Conservation (phyloP, 1,139 yeast genomes). For the Arxiozyma slooffiae region DNA sequence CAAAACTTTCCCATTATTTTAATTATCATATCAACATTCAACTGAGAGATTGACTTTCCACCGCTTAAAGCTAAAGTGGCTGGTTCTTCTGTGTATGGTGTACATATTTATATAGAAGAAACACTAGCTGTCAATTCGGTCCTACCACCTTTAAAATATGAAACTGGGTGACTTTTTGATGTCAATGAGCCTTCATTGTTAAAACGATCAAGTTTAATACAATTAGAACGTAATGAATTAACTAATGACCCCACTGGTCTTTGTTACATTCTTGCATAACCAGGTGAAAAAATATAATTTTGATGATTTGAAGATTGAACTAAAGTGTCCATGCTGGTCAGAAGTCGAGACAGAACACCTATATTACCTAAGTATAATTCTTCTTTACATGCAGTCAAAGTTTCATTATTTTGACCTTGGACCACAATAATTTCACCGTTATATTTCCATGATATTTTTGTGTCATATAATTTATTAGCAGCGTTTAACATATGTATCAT, state of each 20-base stretch:
- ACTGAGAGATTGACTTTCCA: slow-evolving; percentile 92
- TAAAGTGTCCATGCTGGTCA: slow-evolving; percentile 82
- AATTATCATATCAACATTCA: slow-evolving; percentile 94
- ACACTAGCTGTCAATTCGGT: slow-evolving; percentile 93
- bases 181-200: slow-evolving; percentile 79
- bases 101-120: slow-evolving; percentile 92
- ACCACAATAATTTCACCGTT: slow-evolving; percentile 84
- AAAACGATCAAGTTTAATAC: slow-evolving; percentile 61
- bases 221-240: slow-evolving; percentile 76
- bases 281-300: slow-evolving; percentile 60
- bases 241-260: slow-evolving; percentile 96
- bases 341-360: slow-evolving; percentile 93
- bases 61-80: slow-evolving; percentile 85
- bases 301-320: slow-evolving; percentile 42
- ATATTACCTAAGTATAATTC: slow-evolving; percentile 90
- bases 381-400: slow-evolving; percentile 46
- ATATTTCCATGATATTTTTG: slow-evolving; percentile 66
- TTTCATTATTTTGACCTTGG: slow-evolving; percentile 75
- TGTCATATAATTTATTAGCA: slow-evolving; percentile 68
- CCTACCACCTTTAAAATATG: slow-evolving; percentile 76
- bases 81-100: slow-evolving; percentile 87
- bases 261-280: slow-evolving; percentile 95
- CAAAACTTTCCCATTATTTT: slow-evolving; percentile 93
- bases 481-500: slow-evolving; percentile 93
- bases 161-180: slow-evolving; percentile 56